Evolutionary conservation across 208 protist genomes (phyloP).

Genomic region (Naegleria fowleri): DNA sequence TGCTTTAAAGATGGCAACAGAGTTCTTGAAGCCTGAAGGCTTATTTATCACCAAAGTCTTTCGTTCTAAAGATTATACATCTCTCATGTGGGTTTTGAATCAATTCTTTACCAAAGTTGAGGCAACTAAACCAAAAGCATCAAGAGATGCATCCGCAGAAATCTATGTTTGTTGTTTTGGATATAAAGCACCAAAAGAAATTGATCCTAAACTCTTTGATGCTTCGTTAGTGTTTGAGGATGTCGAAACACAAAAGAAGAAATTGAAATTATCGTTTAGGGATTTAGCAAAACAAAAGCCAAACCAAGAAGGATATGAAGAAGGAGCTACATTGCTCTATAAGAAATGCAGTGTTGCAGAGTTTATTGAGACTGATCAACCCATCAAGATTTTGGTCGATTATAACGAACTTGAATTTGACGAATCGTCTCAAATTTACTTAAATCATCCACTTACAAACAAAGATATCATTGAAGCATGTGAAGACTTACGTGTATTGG

Average conservation of each 20-base stretch:
- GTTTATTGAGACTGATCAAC: slow-evolving; percentile 78
- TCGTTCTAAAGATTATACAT: slow-evolving; percentile 94
- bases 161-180: slow-evolving; percentile 97
- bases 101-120: slow-evolving; percentile 97
- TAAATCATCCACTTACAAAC: slow-evolving; percentile 70
- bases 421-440: slow-evolving; percentile 58
- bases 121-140: slow-evolving; percentile 93
- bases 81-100: slow-evolving; percentile 95
- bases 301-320: slow-evolving; percentile 72
- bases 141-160: slow-evolving; percentile 94
- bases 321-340: slow-evolving; percentile 69
- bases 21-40: slow-evolving; percentile 80
- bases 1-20: slow-evolving; percentile 88
- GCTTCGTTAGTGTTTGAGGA: slow-evolving; percentile 88
- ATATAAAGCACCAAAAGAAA: slow-evolving; percentile 86
- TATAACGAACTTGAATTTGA: slow-evolving; percentile 80
- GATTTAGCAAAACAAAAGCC: slow-evolving; percentile 67
- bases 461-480: slow-evolving; percentile 80
- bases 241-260: slow-evolving; percentile 71
- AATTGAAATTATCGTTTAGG: slow-evolving; percentile 58
- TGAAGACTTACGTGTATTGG: slow-evolving; percentile 84
- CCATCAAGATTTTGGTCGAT: slow-evolving; percentile 69
- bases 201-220: slow-evolving; percentile 93
- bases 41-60: slow-evolving; percentile 99
- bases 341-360: slow-evolving; percentile 67